Evolutionary conservation across 768 basidiomycete genomes (phyloP).

Genomic region (Kwoniella dendrophila): DNA sequence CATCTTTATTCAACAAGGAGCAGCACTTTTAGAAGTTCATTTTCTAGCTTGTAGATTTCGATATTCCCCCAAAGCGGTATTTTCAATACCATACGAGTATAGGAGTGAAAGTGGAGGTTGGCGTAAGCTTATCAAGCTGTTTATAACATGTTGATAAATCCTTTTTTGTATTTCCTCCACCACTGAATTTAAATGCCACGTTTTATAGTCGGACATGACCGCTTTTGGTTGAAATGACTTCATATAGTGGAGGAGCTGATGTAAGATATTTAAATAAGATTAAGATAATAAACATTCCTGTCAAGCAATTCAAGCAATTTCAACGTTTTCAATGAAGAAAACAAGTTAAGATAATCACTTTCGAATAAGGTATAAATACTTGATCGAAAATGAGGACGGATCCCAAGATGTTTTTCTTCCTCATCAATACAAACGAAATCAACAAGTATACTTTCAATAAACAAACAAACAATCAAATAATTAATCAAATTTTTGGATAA

Average conservation of each 20-base stretch:
- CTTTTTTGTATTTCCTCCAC: no score
- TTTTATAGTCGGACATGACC: not conserved
- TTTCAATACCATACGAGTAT: not conserved
- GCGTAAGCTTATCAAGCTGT: not conserved
- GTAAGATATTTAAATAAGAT: no score
- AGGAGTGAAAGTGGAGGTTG: constrained; percentile 4
- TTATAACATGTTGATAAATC: no score
- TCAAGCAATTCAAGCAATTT: no score
- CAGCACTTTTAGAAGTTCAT: no score
- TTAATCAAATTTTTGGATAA: not conserved
- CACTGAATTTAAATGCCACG: not conserved
- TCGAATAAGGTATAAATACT: not conserved
- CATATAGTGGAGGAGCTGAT: constrained; percentile 13
- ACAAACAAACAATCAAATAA: not conserved
- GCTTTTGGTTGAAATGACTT: constrained; percentile 3
- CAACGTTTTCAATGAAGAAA: not conserved
- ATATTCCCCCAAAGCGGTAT: no score
- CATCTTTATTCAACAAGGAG: no score
- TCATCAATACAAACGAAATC: no score
- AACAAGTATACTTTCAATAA: not conserved
- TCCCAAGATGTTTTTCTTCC: not conserved
- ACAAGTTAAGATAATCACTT: no score
- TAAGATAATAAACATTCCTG: no score
- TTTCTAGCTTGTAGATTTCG: no score
- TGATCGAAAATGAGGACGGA: not conserved